phyloP scores from a whole-genome alignment of 768 basidiomycete genomes.

The Serendipita sp. region DNA sequence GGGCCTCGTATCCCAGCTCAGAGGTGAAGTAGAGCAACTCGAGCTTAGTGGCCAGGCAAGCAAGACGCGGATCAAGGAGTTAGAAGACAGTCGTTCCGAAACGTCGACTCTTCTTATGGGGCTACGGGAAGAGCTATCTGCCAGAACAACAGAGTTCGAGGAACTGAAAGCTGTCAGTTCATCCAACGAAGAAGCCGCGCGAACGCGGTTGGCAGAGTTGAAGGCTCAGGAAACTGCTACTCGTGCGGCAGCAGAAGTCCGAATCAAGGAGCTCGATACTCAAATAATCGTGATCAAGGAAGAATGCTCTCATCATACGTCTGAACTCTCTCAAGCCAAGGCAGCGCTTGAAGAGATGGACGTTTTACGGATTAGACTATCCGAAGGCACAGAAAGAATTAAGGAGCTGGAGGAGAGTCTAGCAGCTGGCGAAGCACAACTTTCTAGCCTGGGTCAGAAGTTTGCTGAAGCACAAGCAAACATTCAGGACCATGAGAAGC shows the following conservation, averaged over 20 bases:
- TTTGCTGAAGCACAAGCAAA: background rate
- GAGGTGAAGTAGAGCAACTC: background rate
- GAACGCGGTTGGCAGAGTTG: background rate
- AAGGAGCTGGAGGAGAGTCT: background rate
- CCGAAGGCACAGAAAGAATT: background rate
- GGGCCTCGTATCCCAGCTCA: background rate
- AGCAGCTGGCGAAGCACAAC: background rate
- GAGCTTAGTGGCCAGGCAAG: background rate
- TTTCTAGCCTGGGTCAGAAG: background rate
- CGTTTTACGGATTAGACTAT: too few species aligned
- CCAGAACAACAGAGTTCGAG: background rate
- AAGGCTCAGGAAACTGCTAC: background rate
- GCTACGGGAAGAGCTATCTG: background rate
- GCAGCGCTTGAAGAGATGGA: background rate
- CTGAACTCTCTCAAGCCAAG: background rate
- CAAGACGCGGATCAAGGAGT: background rate
- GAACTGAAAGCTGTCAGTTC: background rate
- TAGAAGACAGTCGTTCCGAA: background rate
- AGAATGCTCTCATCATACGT: background rate
- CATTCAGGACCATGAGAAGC: background rate
- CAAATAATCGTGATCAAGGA: slow-evolving; percentile 1
- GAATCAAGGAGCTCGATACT: background rate
- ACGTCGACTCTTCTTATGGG: background rate
- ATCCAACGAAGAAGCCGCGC: background rate
- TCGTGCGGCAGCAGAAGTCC: background rate